Evolutionary conservation across 1,284 basidiomycete species (phyloP).

Genomic region (Puccinia horiana): DNA sequence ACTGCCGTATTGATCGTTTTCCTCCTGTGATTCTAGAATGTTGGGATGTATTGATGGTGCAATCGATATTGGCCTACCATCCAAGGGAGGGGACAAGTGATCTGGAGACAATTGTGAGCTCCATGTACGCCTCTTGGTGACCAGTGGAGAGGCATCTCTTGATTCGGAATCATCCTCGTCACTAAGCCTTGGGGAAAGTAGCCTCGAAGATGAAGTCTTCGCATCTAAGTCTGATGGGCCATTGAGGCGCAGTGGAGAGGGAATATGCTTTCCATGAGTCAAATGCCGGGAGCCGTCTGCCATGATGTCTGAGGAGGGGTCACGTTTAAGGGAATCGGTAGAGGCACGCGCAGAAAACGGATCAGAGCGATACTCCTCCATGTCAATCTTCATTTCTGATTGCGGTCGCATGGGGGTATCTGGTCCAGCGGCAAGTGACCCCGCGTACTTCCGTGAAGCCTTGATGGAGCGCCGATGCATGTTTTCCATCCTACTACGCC

Average conservation of each 20-base stretch:
- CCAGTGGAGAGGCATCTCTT: slow-evolving; percentile 8
- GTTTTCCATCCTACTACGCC: slow-evolving; percentile 90
- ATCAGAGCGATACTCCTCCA: not conserved
- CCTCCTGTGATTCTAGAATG: not conserved
- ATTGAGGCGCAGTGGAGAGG: not conserved
- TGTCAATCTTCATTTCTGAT: slow-evolving; percentile 25
- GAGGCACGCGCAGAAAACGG: slow-evolving; percentile 17
- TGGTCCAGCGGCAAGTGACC: slow-evolving; percentile 72
- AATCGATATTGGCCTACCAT: slow-evolving; percentile 36
- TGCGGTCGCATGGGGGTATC: slow-evolving; percentile 50
- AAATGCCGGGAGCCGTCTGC: not conserved
- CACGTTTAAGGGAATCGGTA: not conserved
- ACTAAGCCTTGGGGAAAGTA: not conserved
- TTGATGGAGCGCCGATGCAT: slow-evolving; percentile 82
- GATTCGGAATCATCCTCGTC: not conserved
- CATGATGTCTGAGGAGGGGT: not conserved
- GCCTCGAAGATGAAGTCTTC: not conserved
- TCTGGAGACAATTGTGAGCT: not conserved
- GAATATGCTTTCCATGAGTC: not conserved
- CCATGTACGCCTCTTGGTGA: not conserved
- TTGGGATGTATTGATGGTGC: slow-evolving; percentile 19
- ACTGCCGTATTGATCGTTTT: slow-evolving; percentile 47
- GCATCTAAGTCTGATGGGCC: not conserved
- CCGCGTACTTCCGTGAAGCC: slow-evolving; percentile 70
- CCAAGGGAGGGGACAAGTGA: not conserved